These are phyloP conservation scores for Durusdinium trenchii DNA, from an alignment of 73 alveolate genomes.

Conservation along the genomic window DNA sequence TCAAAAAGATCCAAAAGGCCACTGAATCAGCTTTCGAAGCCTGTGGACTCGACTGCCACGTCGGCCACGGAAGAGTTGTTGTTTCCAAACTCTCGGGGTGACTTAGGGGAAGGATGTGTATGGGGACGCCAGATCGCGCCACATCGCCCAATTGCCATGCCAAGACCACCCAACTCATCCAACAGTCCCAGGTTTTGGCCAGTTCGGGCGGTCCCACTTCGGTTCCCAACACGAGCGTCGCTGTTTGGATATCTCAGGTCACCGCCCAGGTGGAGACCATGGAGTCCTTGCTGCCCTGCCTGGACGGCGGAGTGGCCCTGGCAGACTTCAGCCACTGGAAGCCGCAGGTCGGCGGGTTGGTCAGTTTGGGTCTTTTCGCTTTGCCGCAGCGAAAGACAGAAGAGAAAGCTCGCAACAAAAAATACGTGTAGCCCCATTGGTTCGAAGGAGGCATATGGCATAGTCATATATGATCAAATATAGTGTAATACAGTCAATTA, in stretches of 20 bases:
- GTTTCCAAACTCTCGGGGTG: too few relatives aligned
- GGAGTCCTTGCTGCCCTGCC: neutral
- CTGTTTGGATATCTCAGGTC: neutral
- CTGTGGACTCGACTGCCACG: too few relatives aligned
- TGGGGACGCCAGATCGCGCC: too few relatives aligned
- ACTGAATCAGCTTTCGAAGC: neutral
- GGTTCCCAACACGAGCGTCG: neutral
- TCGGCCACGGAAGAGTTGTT: too few relatives aligned
- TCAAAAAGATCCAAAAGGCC: neutral
- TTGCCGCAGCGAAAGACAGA: neutral
- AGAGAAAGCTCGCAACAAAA: neutral
- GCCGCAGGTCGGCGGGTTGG: conserved; percentile 30
- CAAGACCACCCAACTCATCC: neutral
- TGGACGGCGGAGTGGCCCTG: neutral
- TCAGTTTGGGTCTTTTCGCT: neutral
- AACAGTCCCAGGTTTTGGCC: neutral
- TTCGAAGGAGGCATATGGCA: too few relatives aligned
- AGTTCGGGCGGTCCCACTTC: neutral
- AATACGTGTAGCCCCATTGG: neutral
- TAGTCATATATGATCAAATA: too few relatives aligned
- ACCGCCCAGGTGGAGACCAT: neutral
- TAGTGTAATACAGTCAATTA: too few relatives aligned
- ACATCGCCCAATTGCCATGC: neutral
- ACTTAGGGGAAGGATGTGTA: too few relatives aligned
- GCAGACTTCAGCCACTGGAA: conserved; percentile 15